These are phyloP conservation scores for Triticum urartu DNA, from an alignment of 176 grass and related monocot genomes.

Conservation along the genomic window DNA sequence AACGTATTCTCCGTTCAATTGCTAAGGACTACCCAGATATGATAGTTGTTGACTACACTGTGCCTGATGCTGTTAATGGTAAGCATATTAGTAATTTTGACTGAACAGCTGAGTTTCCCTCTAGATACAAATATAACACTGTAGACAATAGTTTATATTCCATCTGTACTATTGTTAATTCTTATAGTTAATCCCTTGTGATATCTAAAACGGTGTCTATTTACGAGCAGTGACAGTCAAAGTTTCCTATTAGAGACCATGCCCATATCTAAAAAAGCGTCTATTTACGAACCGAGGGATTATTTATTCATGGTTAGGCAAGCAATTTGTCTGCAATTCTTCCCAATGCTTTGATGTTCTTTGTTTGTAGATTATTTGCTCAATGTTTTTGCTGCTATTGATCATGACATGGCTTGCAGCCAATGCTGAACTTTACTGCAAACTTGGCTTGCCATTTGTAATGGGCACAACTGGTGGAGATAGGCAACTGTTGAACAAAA, in stretches of 20 bases:
- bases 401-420: constrained; percentile 31
- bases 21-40: constrained; percentile 66
- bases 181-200: not conserved
- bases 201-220: too few relatives aligned
- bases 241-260: not conserved
- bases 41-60: constrained; percentile 87
- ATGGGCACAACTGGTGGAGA: constrained; percentile 93
- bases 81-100: constrained; percentile 10
- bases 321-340: constrained; percentile 2
- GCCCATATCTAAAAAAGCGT: not conserved
- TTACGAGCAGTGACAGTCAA: not conserved
- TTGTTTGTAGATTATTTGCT: constrained; percentile 29
- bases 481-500: constrained; percentile 65
- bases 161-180: not conserved
- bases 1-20: constrained; percentile 56
- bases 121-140: not conserved
- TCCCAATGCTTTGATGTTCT: constrained; percentile 11
- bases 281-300: not conserved
- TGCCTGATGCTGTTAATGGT: constrained; percentile 92
- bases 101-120: not conserved
- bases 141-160: not conserved
- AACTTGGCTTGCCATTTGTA: constrained; percentile 83
- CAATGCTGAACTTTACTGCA: constrained; percentile 89
- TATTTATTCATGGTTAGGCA: not conserved
- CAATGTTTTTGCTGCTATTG: constrained; percentile 11